Conservation (phyloP, 1,139 yeast species). For the Suhomyces maxii region DNA sequence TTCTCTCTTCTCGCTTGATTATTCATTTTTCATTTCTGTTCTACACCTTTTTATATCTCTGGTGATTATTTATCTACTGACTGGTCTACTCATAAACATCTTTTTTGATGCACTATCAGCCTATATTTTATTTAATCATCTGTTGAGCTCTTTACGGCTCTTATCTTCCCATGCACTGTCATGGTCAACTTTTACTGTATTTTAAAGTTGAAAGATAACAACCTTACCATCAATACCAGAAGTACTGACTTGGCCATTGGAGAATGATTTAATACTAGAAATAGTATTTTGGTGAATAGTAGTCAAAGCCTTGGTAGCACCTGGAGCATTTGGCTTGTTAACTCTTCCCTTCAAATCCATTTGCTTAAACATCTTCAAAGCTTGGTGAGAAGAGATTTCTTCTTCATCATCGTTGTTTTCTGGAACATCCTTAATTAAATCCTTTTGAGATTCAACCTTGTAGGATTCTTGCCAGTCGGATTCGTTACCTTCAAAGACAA, state of each 20-base stretch:
- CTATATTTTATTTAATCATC: too few relatives aligned
- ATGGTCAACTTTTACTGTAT: too few relatives aligned
- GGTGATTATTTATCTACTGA: too few relatives aligned
- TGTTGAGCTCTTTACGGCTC: too few relatives aligned
- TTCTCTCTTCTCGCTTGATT: too few relatives aligned
- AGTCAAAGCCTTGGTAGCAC: constrained; percentile 52
- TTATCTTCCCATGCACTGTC: too few relatives aligned
- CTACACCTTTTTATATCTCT: too few relatives aligned
- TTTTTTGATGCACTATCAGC: too few relatives aligned
- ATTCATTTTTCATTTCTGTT: too few relatives aligned
- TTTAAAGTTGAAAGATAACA: constrained; percentile 52
- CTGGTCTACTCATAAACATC: too few relatives aligned
- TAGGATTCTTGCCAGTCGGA: constrained; percentile 66
- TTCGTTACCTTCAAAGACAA: constrained; percentile 73
- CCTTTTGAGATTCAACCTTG: constrained; percentile 59
- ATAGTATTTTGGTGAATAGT: constrained; percentile 94
- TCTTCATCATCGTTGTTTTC: constrained; percentile 46
- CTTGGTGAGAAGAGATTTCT: constrained; percentile 73
- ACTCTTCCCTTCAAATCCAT: constrained; percentile 90
- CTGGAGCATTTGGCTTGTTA: constrained; percentile 35
- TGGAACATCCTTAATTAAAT: constrained; percentile 40
- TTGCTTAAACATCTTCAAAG: constrained; percentile 93
- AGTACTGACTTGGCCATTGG: constrained; percentile 38
- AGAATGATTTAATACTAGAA: constrained; percentile 70
- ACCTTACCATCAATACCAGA: constrained; percentile 85